Conservation (phyloP, 129 eudicot species). For the Arctium minus region DNA sequence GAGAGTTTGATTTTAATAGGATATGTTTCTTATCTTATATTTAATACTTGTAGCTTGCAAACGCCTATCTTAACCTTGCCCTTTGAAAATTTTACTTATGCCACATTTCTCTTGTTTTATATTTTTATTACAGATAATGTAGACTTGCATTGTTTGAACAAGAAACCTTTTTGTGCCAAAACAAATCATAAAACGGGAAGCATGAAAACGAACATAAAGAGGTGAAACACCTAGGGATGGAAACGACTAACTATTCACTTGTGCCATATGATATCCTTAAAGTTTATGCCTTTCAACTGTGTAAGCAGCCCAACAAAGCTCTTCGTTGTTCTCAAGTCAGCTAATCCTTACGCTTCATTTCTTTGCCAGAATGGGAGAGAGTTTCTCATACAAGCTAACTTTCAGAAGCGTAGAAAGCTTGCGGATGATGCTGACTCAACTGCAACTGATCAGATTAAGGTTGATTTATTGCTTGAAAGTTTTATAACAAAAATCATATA, state of each 20-base stretch:
- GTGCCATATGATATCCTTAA: background rate
- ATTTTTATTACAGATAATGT: background rate
- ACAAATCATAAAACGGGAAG: background rate
- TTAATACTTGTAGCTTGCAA: background rate
- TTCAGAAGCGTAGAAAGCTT: slow-evolving; percentile 79
- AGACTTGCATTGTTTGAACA: slow-evolving; percentile 8
- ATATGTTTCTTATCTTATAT: background rate
- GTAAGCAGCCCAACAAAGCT: background rate
- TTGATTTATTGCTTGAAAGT: slow-evolving; percentile 19
- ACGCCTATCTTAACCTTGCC: background rate
- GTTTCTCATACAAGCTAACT: slow-evolving; percentile 87
- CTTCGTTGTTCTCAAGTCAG: background rate
- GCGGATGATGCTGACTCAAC: slow-evolving; percentile 48
- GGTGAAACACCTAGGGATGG: background rate
- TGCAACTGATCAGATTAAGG: slow-evolving; percentile 57
- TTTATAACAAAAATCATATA: background rate
- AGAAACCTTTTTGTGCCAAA: slow-evolving; percentile 10
- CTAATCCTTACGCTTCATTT: slow-evolving; percentile 11
- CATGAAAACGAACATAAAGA: background rate
- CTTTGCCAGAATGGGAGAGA: slow-evolving; percentile 69
- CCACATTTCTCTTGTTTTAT: background rate
- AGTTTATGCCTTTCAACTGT: background rate
- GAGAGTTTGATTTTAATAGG: background rate
- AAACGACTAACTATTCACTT: background rate
- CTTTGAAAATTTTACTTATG: background rate